Evolutionary conservation across 768 basidiomycete species (phyloP).

Genomic region (Macrocybe gigantea): DNA sequence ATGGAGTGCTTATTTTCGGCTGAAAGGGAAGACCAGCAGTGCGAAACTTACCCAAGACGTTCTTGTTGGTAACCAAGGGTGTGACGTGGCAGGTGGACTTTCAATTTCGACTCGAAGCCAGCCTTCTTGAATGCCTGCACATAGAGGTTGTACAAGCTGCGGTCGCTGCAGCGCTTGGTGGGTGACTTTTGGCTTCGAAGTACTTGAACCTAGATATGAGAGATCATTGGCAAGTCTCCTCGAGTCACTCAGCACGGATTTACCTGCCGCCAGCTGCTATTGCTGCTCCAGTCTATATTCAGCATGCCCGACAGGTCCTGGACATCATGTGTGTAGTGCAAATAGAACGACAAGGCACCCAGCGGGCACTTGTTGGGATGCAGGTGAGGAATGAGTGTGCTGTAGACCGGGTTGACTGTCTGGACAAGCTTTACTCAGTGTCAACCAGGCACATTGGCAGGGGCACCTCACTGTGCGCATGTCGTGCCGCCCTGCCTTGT

Average conservation of each 20-base stretch:
- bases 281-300: conserved; percentile 19
- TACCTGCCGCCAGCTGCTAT: conserved; percentile 22
- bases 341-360: conserved; percentile 20
- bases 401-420: conserved; percentile 23
- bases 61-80: conserved; percentile 19
- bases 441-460: no score
- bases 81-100: conserved; percentile 18
- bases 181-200: conserved; percentile 13
- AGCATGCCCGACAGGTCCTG: conserved; percentile 8
- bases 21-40: not conserved
- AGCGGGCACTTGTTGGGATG: conserved; percentile 19
- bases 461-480: conserved; percentile 16
- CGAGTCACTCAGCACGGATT: not conserved
- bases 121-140: conserved; percentile 12
- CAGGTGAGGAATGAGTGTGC: conserved; percentile 19
- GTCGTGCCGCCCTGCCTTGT: conserved; percentile 16
- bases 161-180: conserved; percentile 13
- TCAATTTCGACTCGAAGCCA: conserved; percentile 12
- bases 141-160: conserved; percentile 18
- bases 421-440: not conserved
- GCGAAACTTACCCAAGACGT: conserved; percentile 13
- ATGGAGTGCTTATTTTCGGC: not conserved
- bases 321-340: conserved; percentile 20
- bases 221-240: not conserved
- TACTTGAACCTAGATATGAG: conserved; percentile 9